Percentiles rank a stretch among this genome's conserved stretches.
These are phyloP conservation scores for Trypanosoma theileri DNA, from an alignment of 208 protist species.

Conservation along the genomic window DNA sequence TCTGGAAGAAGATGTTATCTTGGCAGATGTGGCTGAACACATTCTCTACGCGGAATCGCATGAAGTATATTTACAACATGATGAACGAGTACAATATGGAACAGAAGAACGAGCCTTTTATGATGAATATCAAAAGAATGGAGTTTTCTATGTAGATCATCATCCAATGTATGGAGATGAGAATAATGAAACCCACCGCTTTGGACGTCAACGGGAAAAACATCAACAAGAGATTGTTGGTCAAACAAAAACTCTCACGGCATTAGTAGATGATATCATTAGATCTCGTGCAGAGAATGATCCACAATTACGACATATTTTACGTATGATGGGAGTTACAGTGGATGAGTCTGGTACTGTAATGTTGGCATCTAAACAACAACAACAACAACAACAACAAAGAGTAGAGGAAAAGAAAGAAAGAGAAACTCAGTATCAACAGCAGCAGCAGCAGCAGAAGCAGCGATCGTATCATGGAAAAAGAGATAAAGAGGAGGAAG, in stretches of 20 bases:
- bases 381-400: background rate
- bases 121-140: slow-evolving; percentile 40
- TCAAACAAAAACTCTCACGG: slow-evolving; percentile 50
- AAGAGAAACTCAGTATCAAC: background rate
- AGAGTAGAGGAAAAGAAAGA: background rate
- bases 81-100: slow-evolving; percentile 57
- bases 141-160: slow-evolving; percentile 30
- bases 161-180: background rate
- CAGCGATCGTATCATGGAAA: background rate
- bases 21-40: slow-evolving; percentile 25
- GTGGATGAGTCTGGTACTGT: slow-evolving; percentile 27
- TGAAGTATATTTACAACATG: slow-evolving; percentile 61
- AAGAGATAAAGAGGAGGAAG: background rate
- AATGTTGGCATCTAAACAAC: background rate
- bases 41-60: slow-evolving; percentile 66
- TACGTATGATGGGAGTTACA: slow-evolving; percentile 61
- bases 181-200: background rate
- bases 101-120: slow-evolving; percentile 62
- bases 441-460: background rate
- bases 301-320: slow-evolving; percentile 42
- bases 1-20: slow-evolving; percentile 25
- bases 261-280: slow-evolving; percentile 66
- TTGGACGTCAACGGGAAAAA: slow-evolving; percentile 27
- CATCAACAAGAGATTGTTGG: slow-evolving; percentile 29
- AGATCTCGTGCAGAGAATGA: slow-evolving; percentile 36